Conservation (phyloP, 1,284 basidiomycete genomes). For the Malassezia obtusa region DNA sequence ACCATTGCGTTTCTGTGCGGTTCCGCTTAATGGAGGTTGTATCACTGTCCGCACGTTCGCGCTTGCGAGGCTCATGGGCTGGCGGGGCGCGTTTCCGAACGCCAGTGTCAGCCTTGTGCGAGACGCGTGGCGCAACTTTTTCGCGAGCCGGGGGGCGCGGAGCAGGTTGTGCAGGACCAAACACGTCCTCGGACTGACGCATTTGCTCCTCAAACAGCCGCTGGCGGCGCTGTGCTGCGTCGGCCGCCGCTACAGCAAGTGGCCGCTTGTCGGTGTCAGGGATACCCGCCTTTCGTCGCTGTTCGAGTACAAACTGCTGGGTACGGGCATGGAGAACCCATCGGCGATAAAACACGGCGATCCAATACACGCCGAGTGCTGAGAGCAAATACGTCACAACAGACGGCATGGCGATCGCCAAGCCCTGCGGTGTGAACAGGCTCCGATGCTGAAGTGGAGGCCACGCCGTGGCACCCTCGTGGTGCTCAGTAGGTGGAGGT, state of each 20-base stretch:
- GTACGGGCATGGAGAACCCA: conserved; percentile 10
- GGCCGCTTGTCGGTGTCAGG: conserved; percentile 15
- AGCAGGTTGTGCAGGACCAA: neutral
- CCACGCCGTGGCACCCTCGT: too few species aligned
- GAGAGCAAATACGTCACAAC: conserved; percentile 4
- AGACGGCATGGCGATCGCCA: neutral
- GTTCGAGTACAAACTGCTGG: conserved; percentile 9
- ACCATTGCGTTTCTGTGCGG: neutral
- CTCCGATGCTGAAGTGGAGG: neutral
- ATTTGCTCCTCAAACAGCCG: conserved; percentile 4
- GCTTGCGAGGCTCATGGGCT: neutral
- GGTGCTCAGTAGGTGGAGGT: too few species aligned
- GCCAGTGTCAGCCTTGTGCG: neutral
- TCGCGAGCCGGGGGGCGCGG: neutral
- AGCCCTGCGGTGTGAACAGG: neutral
- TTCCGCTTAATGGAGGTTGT: neutral
- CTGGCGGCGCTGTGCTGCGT: conserved; percentile 9
- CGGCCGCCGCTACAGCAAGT: conserved; percentile 6
- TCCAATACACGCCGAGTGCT: conserved; percentile 9
- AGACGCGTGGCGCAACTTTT: neutral
- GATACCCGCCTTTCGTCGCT: conserved; percentile 16
- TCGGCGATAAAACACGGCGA: conserved; percentile 3
- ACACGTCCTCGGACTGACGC: conserved; percentile 6
- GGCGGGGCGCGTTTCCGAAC: neutral
- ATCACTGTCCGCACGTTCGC: neutral